Conservation (phyloP, 352 stramenopile species). For the Globisporangium polare region DNA sequence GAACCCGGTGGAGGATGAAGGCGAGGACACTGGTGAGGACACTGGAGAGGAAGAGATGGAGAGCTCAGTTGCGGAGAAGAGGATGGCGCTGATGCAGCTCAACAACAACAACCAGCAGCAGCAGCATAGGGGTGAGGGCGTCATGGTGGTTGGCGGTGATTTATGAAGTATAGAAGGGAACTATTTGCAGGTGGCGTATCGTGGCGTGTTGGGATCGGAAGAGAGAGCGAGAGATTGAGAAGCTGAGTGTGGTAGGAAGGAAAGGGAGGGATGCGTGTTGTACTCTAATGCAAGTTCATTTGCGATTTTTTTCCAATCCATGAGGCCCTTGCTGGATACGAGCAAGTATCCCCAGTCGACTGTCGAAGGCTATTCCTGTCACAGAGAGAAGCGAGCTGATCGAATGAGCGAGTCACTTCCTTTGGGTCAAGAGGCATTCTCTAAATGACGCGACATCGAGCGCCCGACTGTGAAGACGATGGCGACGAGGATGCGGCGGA, state of each 20-base stretch:
- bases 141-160: neutral
- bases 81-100: neutral
- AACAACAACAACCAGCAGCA: neutral
- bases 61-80: neutral
- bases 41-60: conserved; percentile 10
- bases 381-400: too few species aligned
- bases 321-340: too few species aligned
- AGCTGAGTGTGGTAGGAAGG: neutral
- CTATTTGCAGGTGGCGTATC: neutral
- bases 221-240: neutral
- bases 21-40: conserved; percentile 14
- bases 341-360: too few species aligned
- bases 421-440: neutral
- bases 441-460: neutral
- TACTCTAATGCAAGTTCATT: too few species aligned
- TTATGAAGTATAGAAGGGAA: neutral
- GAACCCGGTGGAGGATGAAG: conserved; percentile 16
- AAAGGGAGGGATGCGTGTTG: neutral
- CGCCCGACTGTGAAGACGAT: conserved; percentile 8
- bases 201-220: neutral
- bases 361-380: neutral
- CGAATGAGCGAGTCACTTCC: neutral
- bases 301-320: too few species aligned
- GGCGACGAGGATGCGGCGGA: conserved; percentile 9
- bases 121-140: neutral